Percentiles rank a stretch among this genome's conserved stretches.
Conservation (phyloP, 352 stramenopile species). For the Discostella stelligera region DNA sequence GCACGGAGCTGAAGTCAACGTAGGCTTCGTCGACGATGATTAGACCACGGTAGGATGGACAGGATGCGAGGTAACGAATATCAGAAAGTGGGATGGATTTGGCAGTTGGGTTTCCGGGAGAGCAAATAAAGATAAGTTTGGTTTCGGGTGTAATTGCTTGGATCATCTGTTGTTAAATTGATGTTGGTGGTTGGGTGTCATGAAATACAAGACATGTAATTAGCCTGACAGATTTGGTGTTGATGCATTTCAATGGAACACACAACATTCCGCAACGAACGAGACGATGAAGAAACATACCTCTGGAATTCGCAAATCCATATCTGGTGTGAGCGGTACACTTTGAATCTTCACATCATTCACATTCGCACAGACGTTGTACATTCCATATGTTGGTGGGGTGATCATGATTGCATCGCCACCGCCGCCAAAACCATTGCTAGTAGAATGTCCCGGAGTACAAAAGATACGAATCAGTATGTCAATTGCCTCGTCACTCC, state of each 20-base stretch:
- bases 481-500: constrained; percentile 98
- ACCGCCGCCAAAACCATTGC: constrained; percentile 41
- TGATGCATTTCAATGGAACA: too few species aligned
- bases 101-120: constrained; percentile 95
- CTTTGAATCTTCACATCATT: constrained; percentile 94
- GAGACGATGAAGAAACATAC: constrained; percentile 43
- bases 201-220: too few species aligned
- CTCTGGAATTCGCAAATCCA: constrained; percentile 78
- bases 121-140: constrained; percentile 97
- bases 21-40: constrained; percentile 99
- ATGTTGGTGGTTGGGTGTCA: neutral
- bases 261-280: constrained; percentile 2
- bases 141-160: constrained; percentile 86
- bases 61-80: constrained; percentile 88
- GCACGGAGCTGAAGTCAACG: constrained; percentile 91
- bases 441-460: constrained; percentile 63
- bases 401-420: constrained; percentile 91
- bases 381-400: constrained; percentile 98
- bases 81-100: constrained; percentile 90
- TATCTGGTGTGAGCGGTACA: constrained; percentile 87
- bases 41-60: constrained; percentile 84
- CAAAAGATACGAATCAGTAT: constrained; percentile 97
- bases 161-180: constrained; percentile 83
- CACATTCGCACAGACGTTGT: constrained; percentile 97
- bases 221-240: too few species aligned